Percentiles rank a stretch among this genome's conserved stretches.
These are phyloP conservation scores for Otatea glauca DNA, from an alignment of 176 grass and related monocot genomes.

Conservation along the genomic window DNA sequence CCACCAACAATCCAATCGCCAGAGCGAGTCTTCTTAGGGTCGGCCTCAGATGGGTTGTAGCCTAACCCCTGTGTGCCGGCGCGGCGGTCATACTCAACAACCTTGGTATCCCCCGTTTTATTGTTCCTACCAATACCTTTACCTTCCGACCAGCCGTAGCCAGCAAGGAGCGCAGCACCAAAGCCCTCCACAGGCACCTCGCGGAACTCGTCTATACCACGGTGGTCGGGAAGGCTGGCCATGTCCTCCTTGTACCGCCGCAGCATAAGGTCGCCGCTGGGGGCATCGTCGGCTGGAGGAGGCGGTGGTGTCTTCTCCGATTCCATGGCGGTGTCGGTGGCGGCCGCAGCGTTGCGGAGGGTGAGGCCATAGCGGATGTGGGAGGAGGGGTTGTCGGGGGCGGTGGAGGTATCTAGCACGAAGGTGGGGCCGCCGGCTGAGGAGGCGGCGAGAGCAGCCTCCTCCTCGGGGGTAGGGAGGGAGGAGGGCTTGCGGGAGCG, in stretches of 20 bases:
- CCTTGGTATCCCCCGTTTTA: slow-evolving; percentile 66
- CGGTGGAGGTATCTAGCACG: slow-evolving; percentile 77
- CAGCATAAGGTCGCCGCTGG: slow-evolving; percentile 58
- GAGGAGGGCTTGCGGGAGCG: slow-evolving; percentile 65
- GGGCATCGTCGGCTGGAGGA: slow-evolving; percentile 7
- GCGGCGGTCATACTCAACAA: slow-evolving; percentile 64
- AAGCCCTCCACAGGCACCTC: slow-evolving; percentile 73
- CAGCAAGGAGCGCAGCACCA: slow-evolving; percentile 72
- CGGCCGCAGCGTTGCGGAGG: slow-evolving; percentile 38
- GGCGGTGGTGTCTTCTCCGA: not conserved
- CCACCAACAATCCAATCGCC: slow-evolving; percentile 64
- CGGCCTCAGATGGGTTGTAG: slow-evolving; percentile 63
- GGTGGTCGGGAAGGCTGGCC: slow-evolving; percentile 72
- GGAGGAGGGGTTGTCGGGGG: slow-evolving; percentile 62
- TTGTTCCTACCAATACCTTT: slow-evolving; percentile 82
- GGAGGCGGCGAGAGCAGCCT: slow-evolving; percentile 55
- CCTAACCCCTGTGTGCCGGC: slow-evolving; percentile 70
- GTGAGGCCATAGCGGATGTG: slow-evolving; percentile 73
- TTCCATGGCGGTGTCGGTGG: not conserved
- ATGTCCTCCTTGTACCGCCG: slow-evolving; percentile 80
- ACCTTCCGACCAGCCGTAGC: slow-evolving; percentile 89
- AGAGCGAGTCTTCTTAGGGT: slow-evolving; percentile 73
- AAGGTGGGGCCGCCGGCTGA: slow-evolving; percentile 55
- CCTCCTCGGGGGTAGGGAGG: slow-evolving; percentile 79
- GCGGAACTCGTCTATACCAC: slow-evolving; percentile 71